Evolutionary conservation across 352 stramenopile genomes (phyloP).

Genomic region (Phytophthora ohioensis): DNA sequence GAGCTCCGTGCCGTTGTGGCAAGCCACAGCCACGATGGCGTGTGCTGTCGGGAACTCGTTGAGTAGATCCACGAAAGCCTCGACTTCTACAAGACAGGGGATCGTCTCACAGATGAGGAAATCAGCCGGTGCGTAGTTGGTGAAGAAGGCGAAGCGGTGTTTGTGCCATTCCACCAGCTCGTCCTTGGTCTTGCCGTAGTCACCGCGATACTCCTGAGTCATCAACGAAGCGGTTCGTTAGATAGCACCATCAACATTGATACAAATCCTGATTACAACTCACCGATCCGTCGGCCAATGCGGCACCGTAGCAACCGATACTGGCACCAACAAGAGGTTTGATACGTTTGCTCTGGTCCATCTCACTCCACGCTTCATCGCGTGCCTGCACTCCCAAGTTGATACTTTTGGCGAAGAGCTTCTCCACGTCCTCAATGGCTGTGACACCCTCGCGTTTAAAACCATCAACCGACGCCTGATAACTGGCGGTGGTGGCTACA

Average conservation of each 20-base stretch:
- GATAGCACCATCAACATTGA: background rate
- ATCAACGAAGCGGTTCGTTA: slow-evolving; percentile 11
- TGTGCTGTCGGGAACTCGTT: slow-evolving; percentile 66
- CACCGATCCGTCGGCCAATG: slow-evolving; percentile 85
- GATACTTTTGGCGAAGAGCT: slow-evolving; percentile 81
- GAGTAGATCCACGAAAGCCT: slow-evolving; percentile 79
- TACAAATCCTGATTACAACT: slow-evolving; percentile 25
- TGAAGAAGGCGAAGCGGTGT: slow-evolving; percentile 78
- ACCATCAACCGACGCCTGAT: slow-evolving; percentile 87
- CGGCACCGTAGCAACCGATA: slow-evolving; percentile 88
- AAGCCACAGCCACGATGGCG: slow-evolving; percentile 74
- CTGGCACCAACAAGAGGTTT: slow-evolving; percentile 84
- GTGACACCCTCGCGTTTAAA: slow-evolving; percentile 75
- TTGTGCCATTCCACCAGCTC: slow-evolving; percentile 83
- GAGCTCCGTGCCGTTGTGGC: slow-evolving; percentile 65
- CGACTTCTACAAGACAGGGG: slow-evolving; percentile 83
- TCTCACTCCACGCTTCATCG: slow-evolving; percentile 59
- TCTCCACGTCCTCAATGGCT: slow-evolving; percentile 54
- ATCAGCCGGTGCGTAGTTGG: slow-evolving; percentile 57
- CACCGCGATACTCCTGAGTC: slow-evolving; percentile 82
- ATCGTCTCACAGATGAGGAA: slow-evolving; percentile 90
- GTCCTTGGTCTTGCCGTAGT: slow-evolving; percentile 75
- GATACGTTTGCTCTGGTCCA: slow-evolving; percentile 51
- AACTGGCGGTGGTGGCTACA: slow-evolving; percentile 84
- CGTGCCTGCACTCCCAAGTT: slow-evolving; percentile 73